Evolutionary conservation across 768 basidiomycete species (phyloP).

Genomic region (Mycena latifolia): DNA sequence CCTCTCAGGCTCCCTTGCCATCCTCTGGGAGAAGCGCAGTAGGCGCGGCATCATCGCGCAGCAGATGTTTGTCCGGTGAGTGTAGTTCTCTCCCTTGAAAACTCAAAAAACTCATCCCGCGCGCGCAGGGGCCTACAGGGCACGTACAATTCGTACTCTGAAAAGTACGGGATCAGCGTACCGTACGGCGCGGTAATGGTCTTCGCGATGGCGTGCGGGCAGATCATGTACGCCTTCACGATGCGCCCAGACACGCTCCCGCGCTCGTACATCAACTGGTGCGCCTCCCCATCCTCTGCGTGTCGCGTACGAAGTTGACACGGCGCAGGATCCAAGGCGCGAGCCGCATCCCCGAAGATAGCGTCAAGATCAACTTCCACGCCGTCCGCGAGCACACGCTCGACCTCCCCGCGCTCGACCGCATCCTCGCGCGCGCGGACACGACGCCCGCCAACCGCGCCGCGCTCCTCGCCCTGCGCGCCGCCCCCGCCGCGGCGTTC

Average conservation of each 20-base stretch:
- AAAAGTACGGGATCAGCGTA: slow-evolving; percentile 21
- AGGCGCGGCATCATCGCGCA: slow-evolving; percentile 81
- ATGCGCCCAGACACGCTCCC: slow-evolving; percentile 58
- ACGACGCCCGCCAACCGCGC: slow-evolving; percentile 64
- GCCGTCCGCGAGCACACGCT: slow-evolving; percentile 71
- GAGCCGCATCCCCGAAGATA: slow-evolving; percentile 69
- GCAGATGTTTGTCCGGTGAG: slow-evolving; percentile 90
- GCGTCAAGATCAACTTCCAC: slow-evolving; percentile 70
- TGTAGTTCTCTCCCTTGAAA: slow-evolving; percentile 13
- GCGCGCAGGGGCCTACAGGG: slow-evolving; percentile 73
- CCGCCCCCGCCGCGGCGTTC: slow-evolving; percentile 52
- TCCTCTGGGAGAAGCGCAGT: slow-evolving; percentile 81
- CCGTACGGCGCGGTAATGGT: slow-evolving; percentile 33
- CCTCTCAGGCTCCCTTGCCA: slow-evolving; percentile 76
- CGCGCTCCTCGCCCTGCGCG: slow-evolving; percentile 57
- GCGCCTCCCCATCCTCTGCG: neutral
- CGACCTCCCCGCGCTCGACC: slow-evolving; percentile 67
- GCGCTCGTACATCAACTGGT: slow-evolving; percentile 65
- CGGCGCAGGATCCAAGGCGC: slow-evolving; percentile 72
- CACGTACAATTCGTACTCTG: slow-evolving; percentile 70
- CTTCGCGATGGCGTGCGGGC: slow-evolving; percentile 30
- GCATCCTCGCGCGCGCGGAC: slow-evolving; percentile 62
- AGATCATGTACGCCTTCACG: slow-evolving; percentile 33
- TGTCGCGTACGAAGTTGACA: too few species aligned
- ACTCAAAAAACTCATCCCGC: neutral